These are phyloP conservation scores for Trichophyton mentagrophytes DNA, from an alignment of 2,329 filamentous ascomycete genomes.

Conservation along the genomic window DNA sequence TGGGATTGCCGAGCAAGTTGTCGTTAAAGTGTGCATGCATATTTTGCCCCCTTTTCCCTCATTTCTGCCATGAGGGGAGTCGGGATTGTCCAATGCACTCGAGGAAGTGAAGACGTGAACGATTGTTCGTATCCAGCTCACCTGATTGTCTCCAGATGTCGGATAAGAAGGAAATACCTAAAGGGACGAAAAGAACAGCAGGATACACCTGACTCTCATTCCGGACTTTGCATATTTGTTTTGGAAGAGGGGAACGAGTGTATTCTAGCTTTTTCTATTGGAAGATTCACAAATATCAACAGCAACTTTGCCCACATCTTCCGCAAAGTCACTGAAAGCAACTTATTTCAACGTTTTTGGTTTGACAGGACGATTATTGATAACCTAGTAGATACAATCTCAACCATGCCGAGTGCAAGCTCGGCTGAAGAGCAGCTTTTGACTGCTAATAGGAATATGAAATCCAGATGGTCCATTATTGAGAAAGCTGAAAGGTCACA, in stretches of 20 bases:
- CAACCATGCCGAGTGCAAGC: background rate
- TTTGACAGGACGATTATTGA: too few relatives aligned
- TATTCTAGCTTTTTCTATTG: background rate
- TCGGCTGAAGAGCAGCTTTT: background rate
- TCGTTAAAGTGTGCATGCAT: background rate
- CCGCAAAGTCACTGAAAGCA: too few relatives aligned
- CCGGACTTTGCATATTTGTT: background rate
- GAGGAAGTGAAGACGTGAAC: background rate
- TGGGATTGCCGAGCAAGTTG: background rate
- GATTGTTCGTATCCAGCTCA: background rate
- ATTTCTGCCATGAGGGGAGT: background rate
- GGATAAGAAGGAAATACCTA: background rate
- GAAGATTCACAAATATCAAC: background rate
- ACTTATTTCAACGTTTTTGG: too few relatives aligned
- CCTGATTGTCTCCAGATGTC: background rate
- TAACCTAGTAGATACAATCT: too few relatives aligned
- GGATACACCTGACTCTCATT: background rate
- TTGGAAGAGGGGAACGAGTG: background rate
- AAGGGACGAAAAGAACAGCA: background rate
- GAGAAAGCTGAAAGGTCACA: slow-evolving; percentile 36
- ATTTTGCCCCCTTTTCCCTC: background rate
- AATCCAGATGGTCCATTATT: slow-evolving; percentile 19
- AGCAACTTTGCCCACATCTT: too few relatives aligned
- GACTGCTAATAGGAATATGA: background rate
- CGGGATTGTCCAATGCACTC: background rate